Evolutionary conservation across 495 filamentous ascomycete species (phyloP), one percentile per base, ranked within the genome.

Genomic region (Xylaria palmicola): DNA sequence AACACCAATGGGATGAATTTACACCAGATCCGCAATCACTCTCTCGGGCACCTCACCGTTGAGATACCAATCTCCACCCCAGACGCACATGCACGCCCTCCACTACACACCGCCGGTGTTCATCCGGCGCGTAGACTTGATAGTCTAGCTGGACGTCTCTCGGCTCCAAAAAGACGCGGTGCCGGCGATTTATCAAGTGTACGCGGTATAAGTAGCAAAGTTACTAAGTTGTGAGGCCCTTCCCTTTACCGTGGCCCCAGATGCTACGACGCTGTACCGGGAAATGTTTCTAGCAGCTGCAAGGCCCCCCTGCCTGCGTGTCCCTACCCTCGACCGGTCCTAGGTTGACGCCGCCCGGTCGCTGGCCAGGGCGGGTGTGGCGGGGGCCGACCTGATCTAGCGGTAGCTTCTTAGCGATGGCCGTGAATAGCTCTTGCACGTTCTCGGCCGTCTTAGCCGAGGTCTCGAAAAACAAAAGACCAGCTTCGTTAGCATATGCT

Each of bases 361-460:
- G 82, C 62, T 87, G 88, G 59, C 87, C 87, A 30, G 88, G 81
- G 62, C 93, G 82, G 64, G 90, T 78, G 68, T 90, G 90, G 67
- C 93, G 86, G 29, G 92, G 91, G 15, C 92, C 93, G 49, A 87
- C 93, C 73, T 97, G 94, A 65, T 98, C 94, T 59, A 98, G 86
- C 27, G 94, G 94, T 58, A 98, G 80, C 75, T 96, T 97, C 89
- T 90, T 93, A 37, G 94, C 94, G 65, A 98, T 98, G 17, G 91
- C 91, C n/a, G 93, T 97, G 78, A 98, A 98, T 34, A 98, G 78
- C 62, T 98, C 93, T 66, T 88, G 83, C 43, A 98, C 94, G 69
- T 98, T 98, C 72, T 93, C 92, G 27, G 91, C 88, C 20, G 94
- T 95, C 81, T 98, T 98, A 45, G 94, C 94, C 44, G 91, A 96